Evolutionary conservation across 1,284 basidiomycete species (phyloP), one percentile per base, ranked within the genome.

Genomic region (Leucoagaricus sp.): DNA sequence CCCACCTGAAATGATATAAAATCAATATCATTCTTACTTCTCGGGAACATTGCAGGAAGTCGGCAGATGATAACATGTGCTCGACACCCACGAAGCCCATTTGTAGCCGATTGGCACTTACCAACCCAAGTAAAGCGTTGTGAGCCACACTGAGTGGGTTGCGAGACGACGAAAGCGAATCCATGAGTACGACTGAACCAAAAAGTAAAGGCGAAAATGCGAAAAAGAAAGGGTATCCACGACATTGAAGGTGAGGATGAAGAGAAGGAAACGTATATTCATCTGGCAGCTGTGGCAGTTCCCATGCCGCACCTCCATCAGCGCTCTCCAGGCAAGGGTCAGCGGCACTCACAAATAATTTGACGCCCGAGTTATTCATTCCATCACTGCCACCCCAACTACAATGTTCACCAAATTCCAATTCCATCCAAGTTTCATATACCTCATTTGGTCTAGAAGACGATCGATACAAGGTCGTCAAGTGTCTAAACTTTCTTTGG

Each of bases 41-140:
- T 33, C 41, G 1, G 23, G 10, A 31, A 4, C 25, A n/a, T 31
- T 10, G 23, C n/a, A 9, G 7, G 17, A 19, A 51, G 13, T 13
- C n/a, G 19, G 36, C 10, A 42, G 26, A 34, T 4, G 10, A 46
- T 8, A 19, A 31, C 25, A 38, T 38, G 36, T 38, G 36, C 36
- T 49, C 33, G 31, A 46, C 3, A n/a, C 42, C n/a, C 3, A 17
- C 33, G 15, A 23, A n/a, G 26, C 9, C 15, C 25, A 55, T 23
- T 10, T 7, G 5, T 38, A 15, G n/a, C 42, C 13, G 21, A 25
- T 12, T 44, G 28, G 12, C 13, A 45, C 61, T 19, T 51, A 67
- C 67, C 67, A 58, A 54, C 54, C 67, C 67, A 69, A 12, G 54
- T 59, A 25, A 67, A 58, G 2, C 55, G 62, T 25, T 65, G 28